Percentiles rank a stretch among this genome's conserved stretches.
Conservation (phyloP, 2,329 filamentous ascomycete species). For the Apiospora hydei region DNA sequence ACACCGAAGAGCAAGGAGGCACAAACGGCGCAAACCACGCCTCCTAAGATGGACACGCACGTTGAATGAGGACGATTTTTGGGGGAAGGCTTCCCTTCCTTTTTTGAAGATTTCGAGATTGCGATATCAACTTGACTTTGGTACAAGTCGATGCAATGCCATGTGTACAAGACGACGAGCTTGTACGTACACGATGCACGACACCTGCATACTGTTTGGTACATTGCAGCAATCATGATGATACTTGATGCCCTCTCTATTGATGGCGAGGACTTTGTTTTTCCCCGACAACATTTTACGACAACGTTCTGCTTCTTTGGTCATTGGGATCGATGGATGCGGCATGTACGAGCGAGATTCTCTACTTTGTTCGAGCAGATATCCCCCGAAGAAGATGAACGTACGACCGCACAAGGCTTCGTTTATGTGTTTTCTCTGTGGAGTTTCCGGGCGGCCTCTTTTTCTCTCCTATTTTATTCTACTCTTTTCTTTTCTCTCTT, state of each 20-base stretch:
- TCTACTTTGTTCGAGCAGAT: conserved; percentile 20
- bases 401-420: conserved; percentile 16
- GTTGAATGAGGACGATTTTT: neutral
- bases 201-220: conserved; percentile 16
- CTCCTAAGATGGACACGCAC: conserved; percentile 5
- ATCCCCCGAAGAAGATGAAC: conserved; percentile 11
- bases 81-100: neutral
- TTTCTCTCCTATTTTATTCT: neutral
- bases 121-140: conserved; percentile 19
- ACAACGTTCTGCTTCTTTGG: conserved; percentile 5
- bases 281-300: conserved; percentile 6
- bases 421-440: conserved; percentile 3
- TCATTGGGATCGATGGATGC: neutral
- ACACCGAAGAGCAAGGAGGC: conserved; percentile 57
- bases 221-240: conserved; percentile 19
- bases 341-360: conserved; percentile 17
- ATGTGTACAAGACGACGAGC: conserved; percentile 18
- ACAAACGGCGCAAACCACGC: conserved; percentile 14
- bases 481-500: neutral
- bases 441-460: conserved; percentile 3
- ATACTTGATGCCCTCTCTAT: conserved; percentile 16
- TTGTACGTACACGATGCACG: conserved; percentile 21
- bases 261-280: neutral
- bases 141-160: conserved; percentile 16
- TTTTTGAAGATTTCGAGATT: conserved; percentile 13